Evolutionary conservation across 768 basidiomycete genomes (phyloP).

Genomic region (Suillus lakei): DNA sequence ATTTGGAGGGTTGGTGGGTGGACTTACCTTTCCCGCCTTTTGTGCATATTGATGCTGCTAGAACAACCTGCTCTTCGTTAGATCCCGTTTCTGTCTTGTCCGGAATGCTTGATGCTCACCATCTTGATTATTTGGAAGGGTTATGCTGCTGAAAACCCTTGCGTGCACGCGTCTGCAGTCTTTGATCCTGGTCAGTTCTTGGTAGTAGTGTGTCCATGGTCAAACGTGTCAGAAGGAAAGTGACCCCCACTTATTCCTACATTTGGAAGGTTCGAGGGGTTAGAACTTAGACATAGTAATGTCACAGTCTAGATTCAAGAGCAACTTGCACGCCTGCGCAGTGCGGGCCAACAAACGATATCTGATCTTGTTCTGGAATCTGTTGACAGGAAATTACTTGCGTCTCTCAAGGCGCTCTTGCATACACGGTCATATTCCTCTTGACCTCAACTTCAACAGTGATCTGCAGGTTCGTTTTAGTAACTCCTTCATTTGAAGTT

Average conservation of each 20-base stretch:
- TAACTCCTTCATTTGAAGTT: neutral
- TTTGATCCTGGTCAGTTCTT: neutral
- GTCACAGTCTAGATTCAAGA: too few species aligned
- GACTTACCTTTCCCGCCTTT: slow-evolving; percentile 88
- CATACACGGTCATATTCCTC: neutral
- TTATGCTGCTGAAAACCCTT: neutral
- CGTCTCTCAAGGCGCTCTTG: neutral
- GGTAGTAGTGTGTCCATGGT: neutral
- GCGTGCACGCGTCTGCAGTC: neutral
- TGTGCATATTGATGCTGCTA: slow-evolving; percentile 94
- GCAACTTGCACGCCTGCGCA: neutral
- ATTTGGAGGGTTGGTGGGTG: neutral
- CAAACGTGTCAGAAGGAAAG: neutral
- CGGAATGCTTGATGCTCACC: neutral
- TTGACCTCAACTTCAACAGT: neutral
- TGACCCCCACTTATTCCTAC: neutral
- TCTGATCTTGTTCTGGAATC: neutral
- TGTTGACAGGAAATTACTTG: neutral
- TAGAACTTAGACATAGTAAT: neutral
- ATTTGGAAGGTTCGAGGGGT: neutral
- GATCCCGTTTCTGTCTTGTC: neutral
- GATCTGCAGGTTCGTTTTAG: neutral
- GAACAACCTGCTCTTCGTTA: slow-evolving; percentile 66
- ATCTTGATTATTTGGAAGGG: neutral
- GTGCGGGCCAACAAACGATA: neutral